Evolutionary conservation across 1,139 yeast genomes (phyloP).

Genomic region (Hansenula anomala): DNA sequence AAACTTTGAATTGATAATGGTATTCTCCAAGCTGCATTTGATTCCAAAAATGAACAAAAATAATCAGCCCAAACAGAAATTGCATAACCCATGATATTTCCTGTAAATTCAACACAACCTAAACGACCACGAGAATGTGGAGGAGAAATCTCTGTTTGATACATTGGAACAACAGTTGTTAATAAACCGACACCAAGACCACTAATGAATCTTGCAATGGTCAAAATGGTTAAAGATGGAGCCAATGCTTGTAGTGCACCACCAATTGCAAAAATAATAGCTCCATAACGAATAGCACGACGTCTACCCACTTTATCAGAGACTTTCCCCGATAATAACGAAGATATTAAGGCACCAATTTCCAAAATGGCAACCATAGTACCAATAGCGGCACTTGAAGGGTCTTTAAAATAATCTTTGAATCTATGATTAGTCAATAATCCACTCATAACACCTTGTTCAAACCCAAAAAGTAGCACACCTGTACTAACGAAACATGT

Average conservation of each 20-base stretch:
- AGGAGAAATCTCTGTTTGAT: constrained; percentile 88
- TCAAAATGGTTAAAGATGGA: constrained; percentile 43
- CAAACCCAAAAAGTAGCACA: constrained; percentile 83
- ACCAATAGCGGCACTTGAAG: constrained; percentile 64
- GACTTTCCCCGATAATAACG: constrained; percentile 68
- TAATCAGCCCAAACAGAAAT: constrained; percentile 91
- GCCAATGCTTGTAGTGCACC: constrained; percentile 70
- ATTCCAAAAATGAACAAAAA: constrained; percentile 58
- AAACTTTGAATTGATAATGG: constrained; percentile 76
- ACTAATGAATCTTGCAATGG: constrained; percentile 71
- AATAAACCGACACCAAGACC: constrained; percentile 89
- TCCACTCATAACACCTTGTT: constrained; percentile 90
- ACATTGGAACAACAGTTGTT: constrained; percentile 93
- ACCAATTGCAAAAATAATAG: constrained; percentile 74
- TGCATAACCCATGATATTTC: constrained; percentile 83
- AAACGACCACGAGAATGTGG: constrained; percentile 84
- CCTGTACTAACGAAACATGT: constrained; percentile 80
- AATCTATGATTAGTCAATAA: constrained; percentile 71
- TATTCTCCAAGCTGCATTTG: constrained; percentile 65
- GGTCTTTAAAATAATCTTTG: constrained; percentile 67
- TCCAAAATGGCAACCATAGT: constrained; percentile 83
- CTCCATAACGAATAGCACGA: constrained; percentile 76
- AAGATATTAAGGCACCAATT: constrained; percentile 79
- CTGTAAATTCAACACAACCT: constrained; percentile 91
- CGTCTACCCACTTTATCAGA: constrained; percentile 84